Conservation (phyloP, 73 alveolate species). For the Loxodes magnus region DNA sequence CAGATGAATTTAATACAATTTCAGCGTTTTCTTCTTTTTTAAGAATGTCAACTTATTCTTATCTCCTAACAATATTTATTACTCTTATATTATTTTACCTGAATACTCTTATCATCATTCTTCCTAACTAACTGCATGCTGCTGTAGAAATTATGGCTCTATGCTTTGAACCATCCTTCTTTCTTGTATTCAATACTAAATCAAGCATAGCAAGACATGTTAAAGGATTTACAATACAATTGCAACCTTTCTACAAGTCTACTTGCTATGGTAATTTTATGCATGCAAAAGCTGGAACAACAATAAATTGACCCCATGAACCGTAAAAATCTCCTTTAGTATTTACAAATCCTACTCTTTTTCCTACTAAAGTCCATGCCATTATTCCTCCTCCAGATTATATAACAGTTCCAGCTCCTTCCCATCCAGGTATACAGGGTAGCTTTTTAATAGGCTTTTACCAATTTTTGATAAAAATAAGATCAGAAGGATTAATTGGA, state of each 20-base stretch:
- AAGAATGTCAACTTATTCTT: constrained; percentile 30
- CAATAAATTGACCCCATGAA: constrained; percentile 45
- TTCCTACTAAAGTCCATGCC: constrained; percentile 28
- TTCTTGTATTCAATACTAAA: constrained; percentile 15
- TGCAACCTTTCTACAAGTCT: constrained; percentile 27
- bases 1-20: constrained; percentile 30
- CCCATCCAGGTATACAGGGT: constrained; percentile 54
- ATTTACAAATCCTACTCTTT: constrained; percentile 33
- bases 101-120: constrained; percentile 36
- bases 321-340: constrained; percentile 23
- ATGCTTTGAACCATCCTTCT: constrained; percentile 22
- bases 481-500: constrained; percentile 63
- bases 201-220: constrained; percentile 21
- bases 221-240: constrained; percentile 47
- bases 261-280: constrained; percentile 26
- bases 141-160: constrained; percentile 47
- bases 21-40: constrained; percentile 36
- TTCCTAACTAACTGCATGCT: constrained; percentile 69
- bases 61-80: constrained; percentile 52
- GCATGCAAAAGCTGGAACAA: constrained; percentile 18
- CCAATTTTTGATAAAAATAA: constrained; percentile 7
- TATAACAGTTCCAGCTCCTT: constrained; percentile 44
- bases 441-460: constrained; percentile 16
- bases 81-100: constrained; percentile 33
- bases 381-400: constrained; percentile 26